Base-by-base conservation (phyloP, 2,329 filamentous ascomycete species). In the Rosellinia necatrix region DNA sequence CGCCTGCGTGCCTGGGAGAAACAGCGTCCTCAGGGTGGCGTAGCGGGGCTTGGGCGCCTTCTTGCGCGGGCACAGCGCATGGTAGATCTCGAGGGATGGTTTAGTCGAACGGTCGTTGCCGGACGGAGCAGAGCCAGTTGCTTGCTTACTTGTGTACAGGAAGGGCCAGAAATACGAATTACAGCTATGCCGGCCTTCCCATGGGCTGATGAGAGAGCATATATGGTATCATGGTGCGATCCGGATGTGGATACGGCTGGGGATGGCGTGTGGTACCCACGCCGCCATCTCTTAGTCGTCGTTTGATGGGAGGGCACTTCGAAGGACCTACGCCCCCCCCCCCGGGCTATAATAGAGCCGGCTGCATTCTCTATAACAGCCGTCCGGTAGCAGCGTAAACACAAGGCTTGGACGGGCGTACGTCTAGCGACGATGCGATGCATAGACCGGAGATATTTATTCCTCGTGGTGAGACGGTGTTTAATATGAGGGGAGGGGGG, bases 131-230 rank as follows among this genome's bases (percentile, higher is more conserved):
- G 49, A 43, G 44, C 27, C 12, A 34, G 27, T 40, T 13, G 42
- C n/a, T 34, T 30, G 37, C 62, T 54, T 57, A 68, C 63, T 52
- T 61, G 61, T 56, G 83, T 73, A 72, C 89, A 93, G 40, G 86
- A 84, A 24, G 89, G 82, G 0, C 94, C 94, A 4, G 94, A 97
- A 22, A 96, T 80, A 12, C 94, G 85, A 49, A 97, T 86, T 30
- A 97, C 87, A 1, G 93, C 93, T 70, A 99, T 96, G 1, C 92
- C 94, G 38, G 91, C 92, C 69, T 86, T 86, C 1, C 93, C 94
- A 9, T 88, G 79, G 0, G 91, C 91, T 0, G 92, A 96, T 0
- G 93, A 97, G 1, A 97, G 77, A 0, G 94, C 94, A 72, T 96
- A 97, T 49, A 99, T 96, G 1, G 93, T 97, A 54, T 84, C 80